Evolutionary conservation across 805 yeast genomes (phyloP).

Genomic region (Yamadazyma akitaensis): DNA sequence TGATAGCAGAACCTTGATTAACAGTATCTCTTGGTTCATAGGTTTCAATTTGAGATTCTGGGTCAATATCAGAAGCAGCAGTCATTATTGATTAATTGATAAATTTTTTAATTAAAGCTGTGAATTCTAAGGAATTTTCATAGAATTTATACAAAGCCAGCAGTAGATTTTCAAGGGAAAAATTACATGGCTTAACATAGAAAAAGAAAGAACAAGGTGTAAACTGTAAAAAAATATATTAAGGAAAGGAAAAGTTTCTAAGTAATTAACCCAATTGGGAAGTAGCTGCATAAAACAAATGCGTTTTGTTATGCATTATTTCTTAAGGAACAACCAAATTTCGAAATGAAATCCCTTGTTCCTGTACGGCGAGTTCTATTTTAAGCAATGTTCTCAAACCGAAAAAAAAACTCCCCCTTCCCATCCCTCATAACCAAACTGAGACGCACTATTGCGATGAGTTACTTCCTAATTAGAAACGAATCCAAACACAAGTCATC

Average conservation of each 20-base stretch:
- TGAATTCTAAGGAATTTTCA: neutral
- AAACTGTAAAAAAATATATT: constrained; percentile 1
- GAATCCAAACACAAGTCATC: neutral
- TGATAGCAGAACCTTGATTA: constrained; percentile 19
- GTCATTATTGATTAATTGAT: constrained; percentile 12
- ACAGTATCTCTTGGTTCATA: constrained; percentile 23
- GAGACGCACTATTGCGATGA: neutral
- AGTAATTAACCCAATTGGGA: neutral
- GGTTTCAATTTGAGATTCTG: constrained; percentile 27
- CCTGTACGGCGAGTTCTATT: neutral
- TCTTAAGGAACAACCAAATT: neutral
- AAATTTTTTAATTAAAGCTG: neutral
- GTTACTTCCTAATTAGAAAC: neutral
- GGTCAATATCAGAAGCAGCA: constrained; percentile 21
- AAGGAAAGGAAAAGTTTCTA: neutral
- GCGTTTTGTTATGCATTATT: neutral
- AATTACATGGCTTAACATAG: neutral
- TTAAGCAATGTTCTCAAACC: constrained; percentile 1
- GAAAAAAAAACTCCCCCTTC: neutral
- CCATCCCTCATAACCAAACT: neutral
- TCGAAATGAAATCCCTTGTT: neutral
- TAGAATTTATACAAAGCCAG: neutral
- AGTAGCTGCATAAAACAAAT: neutral
- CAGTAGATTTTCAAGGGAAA: neutral
- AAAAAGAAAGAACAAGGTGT: constrained; percentile 4